Base-by-base conservation (phyloP, 2,329 filamentous ascomycete species). In the Nannizzia gypsea region DNA sequence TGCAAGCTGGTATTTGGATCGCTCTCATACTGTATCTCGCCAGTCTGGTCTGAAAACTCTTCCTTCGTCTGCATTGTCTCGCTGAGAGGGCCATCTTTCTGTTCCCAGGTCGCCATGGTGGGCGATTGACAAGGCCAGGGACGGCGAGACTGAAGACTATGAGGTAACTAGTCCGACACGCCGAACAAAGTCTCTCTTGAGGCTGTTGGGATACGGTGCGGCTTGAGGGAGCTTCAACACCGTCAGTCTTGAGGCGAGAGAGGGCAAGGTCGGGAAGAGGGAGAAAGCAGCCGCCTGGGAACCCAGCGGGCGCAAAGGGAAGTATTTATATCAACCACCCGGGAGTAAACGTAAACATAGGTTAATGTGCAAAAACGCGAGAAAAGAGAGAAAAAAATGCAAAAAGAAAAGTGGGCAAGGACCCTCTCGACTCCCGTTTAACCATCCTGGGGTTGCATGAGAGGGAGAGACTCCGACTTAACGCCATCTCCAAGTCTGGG, bases 1-100 rank as follows among this genome's bases (percentile, higher is more conserved):
- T 74, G 72, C n/a, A 77, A 70, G 3, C 70, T 66, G 24, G 67
- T 56, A 31, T 31, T 34, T 34, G 50, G 24, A 9, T 69, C 65
- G 6, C 64, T 65, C 6, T 68, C 65, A 6, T 64, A 61, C 5
- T 71, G 60, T 6, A 65, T 63, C 50, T 5, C 26, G 17, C 28
- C 56, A n/a, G 20, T 26, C 22, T 40, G 24, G 6, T 36, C 17
- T 34, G 54, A 56, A 20, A 58, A 61, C 31, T 63, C 62, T 38
- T 63, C 44, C 36, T 63, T 63, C 3, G 61, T 58, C 20, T 60
- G 57, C 26, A 42, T 60, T 26, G 50, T 57, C 38, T 48, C 60
- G 22, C 55, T 40, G 46, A 55, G 59, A 56, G 63, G 62, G 57
- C 42, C 48, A 40, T 31, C 56, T 57, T 65, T 62, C 52, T 52